Percentiles rank a stretch among this genome's conserved stretches.
Evolutionary conservation across 805 yeast species (phyloP).

Genomic region (Candida berthetii): DNA sequence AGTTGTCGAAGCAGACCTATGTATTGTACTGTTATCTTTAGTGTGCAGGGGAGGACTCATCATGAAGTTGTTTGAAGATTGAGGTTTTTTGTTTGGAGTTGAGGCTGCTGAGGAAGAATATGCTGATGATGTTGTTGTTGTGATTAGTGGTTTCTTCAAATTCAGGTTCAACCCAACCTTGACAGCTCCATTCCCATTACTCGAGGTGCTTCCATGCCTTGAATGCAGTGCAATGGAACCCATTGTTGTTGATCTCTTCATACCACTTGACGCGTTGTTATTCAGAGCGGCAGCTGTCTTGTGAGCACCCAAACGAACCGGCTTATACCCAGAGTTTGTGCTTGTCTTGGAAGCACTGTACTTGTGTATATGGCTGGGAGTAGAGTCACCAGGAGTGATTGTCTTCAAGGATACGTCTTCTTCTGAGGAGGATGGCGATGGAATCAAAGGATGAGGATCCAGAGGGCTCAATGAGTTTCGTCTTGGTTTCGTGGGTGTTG

Average conservation of each 20-base stretch:
- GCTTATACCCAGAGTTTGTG: neutral
- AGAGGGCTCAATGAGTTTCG: constrained; percentile 14
- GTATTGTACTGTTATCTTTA: neutral
- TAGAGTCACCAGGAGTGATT: neutral
- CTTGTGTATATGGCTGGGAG: too few species aligned
- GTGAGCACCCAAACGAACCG: neutral
- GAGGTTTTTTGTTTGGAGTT: neutral
- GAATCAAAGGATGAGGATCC: constrained; percentile 13
- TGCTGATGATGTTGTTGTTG: too few species aligned
- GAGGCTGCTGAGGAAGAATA: neutral
- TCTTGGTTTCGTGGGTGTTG: constrained; percentile 20
- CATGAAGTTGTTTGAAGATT: neutral
- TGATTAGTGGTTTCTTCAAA: constrained; percentile 8
- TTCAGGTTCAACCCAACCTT: constrained; percentile 19
- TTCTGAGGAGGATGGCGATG: neutral
- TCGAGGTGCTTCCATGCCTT: constrained; percentile 9
- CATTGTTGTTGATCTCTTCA: constrained; percentile 17
- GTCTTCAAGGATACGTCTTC: neutral
- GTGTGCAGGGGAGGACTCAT: neutral
- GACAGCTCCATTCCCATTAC: constrained; percentile 1
- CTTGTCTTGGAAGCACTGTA: neutral
- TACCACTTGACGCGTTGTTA: neutral
- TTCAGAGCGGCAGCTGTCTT: neutral
- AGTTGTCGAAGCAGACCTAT: neutral
- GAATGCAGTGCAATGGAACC: constrained; percentile 16